Evolutionary conservation across 1,139 yeast species (phyloP).

Genomic region (Saccharomyces uvarum): DNA sequence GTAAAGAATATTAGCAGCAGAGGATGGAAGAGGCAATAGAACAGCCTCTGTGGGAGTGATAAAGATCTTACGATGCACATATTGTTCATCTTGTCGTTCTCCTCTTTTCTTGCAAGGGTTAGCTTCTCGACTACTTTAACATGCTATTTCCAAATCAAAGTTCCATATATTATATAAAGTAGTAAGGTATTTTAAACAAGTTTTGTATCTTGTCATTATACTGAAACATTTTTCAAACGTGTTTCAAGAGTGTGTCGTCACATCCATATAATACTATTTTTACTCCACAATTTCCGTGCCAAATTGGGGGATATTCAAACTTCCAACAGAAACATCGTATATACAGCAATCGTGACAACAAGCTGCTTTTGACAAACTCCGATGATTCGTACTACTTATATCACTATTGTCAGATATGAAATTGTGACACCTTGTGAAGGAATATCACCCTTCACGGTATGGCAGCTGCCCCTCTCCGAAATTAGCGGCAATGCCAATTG

Average conservation of each 20-base stretch:
- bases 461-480: not conserved
- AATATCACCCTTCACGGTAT: not conserved
- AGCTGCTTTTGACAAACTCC: not conserved
- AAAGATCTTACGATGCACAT: not conserved
- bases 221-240: not conserved
- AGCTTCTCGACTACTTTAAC: not conserved
- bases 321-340: not conserved
- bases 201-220: not conserved
- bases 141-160: not conserved
- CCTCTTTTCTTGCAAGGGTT: not conserved
- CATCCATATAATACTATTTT: not conserved
- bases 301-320: not conserved
- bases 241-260: not conserved
- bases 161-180: not conserved
- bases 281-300: not conserved
- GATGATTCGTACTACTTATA: not conserved
- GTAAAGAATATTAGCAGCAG: slow-evolving; percentile 9
- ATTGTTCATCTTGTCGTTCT: not conserved
- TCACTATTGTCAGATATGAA: not conserved
- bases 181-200: not conserved
- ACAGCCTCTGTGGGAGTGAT: slow-evolving; percentile 13
- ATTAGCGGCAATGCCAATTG: not conserved
- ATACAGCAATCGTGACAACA: not conserved
- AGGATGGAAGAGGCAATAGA: slow-evolving; percentile 11
- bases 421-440: not conserved